These are phyloP conservation scores for Cladosporium sp. DNA, from an alignment of 2,329 filamentous ascomycete genomes.

Conservation along the genomic window DNA sequence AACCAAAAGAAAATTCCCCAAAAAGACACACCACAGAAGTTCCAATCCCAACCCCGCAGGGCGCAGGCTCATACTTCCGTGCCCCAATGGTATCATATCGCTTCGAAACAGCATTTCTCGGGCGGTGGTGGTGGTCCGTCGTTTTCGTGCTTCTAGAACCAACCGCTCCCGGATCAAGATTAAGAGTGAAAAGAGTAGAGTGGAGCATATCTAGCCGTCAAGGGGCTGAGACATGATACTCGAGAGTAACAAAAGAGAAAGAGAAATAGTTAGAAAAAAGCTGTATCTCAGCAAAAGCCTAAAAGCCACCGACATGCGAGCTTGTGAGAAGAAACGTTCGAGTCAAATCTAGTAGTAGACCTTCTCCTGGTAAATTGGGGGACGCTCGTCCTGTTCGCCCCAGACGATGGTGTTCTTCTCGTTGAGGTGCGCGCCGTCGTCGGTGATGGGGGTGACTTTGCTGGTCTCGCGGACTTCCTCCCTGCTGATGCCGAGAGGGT, in stretches of 20 bases:
- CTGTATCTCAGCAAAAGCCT: neutral
- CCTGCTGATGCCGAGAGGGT: slow-evolving; percentile 66
- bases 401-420: slow-evolving; percentile 64
- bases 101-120: neutral
- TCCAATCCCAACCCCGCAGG: neutral
- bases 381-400: slow-evolving; percentile 43
- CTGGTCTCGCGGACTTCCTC: slow-evolving; percentile 72
- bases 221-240: too few relatives aligned
- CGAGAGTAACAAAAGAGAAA: neutral
- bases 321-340: neutral
- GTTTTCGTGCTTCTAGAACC: too few relatives aligned
- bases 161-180: too few relatives aligned
- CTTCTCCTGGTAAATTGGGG: slow-evolving; percentile 57
- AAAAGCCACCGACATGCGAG: too few relatives aligned
- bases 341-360: slow-evolving; percentile 44
- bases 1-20: neutral
- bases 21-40: neutral
- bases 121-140: too few relatives aligned
- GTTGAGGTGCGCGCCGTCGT: slow-evolving; percentile 66
- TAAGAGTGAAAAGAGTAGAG: too few relatives aligned
- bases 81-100: neutral
- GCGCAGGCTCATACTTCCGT: neutral
- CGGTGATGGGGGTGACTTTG: slow-evolving; percentile 71
- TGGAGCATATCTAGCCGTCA: too few relatives aligned
- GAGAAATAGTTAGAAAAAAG: neutral